Evolutionary conservation across 768 basidiomycete genomes (phyloP).

Genomic region (Leucocoprinus sp.): DNA sequence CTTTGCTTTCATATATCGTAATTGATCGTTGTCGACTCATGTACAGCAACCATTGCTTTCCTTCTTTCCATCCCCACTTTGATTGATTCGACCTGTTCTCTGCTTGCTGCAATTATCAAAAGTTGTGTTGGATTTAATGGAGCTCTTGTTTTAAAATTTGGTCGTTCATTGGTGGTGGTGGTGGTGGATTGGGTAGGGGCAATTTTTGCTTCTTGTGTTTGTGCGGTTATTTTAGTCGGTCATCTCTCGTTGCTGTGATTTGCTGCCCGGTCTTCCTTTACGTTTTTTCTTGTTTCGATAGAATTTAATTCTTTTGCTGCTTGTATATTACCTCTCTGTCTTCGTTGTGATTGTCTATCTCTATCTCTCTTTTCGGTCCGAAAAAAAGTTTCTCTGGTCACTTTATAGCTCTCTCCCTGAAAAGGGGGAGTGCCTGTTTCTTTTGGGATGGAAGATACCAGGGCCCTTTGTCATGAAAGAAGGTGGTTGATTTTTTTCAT

Average conservation of each 20-base stretch:
- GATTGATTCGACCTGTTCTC: constrained; percentile 3
- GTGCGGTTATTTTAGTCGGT: constrained; percentile 12
- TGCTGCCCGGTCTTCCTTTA: background rate
- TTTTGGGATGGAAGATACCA: no score
- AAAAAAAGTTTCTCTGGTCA: constrained; percentile 4
- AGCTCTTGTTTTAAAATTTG: no score
- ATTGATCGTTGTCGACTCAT: constrained; percentile 1
- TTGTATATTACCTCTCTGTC: constrained; percentile 8
- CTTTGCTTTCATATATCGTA: constrained; percentile 1
- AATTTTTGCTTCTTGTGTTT: constrained; percentile 9
- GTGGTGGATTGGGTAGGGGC: background rate
- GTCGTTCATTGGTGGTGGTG: constrained; percentile 1
- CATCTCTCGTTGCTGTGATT: background rate
- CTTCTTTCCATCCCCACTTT: constrained; percentile 6
- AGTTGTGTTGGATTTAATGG: no score
- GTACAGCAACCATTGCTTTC: constrained; percentile 4
- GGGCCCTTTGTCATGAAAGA: no score
- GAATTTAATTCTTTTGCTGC: constrained; percentile 3
- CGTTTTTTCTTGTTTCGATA: constrained; percentile 4
- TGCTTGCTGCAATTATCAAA: background rate
- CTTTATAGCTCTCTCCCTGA: constrained; percentile 8
- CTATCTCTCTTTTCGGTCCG: background rate
- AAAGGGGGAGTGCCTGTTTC: no score
- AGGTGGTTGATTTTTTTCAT: no score
- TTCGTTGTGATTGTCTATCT: background rate